Evolutionary conservation across 2,329 filamentous ascomycete species (phyloP).

Genomic region (Orbilia brochopaga): DNA sequence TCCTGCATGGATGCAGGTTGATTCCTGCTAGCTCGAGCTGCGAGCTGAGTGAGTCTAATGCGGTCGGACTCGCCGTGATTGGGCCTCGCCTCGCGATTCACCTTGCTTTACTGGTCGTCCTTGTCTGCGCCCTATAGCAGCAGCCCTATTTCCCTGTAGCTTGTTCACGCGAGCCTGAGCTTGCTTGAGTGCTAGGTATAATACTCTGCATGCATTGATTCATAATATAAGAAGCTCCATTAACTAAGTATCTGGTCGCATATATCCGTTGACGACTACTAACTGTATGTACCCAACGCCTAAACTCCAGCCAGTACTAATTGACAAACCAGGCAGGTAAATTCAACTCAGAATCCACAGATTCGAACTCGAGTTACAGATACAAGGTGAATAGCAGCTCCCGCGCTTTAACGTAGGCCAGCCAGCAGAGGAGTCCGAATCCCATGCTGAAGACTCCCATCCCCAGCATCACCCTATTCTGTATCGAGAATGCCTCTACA

Average conservation of each 20-base stretch:
- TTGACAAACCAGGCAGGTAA: not conserved
- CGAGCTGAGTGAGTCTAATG: not conserved
- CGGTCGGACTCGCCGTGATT: conserved; percentile 2
- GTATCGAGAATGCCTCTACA: conserved; percentile 46
- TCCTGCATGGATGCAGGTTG: not conserved
- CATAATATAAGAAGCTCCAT: too few relatives aligned
- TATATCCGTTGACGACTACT: too few relatives aligned
- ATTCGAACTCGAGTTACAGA: not conserved
- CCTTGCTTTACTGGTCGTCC: too few relatives aligned
- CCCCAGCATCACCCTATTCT: conserved; percentile 48
- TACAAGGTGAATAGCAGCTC: conserved; percentile 14
- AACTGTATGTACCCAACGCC: too few relatives aligned
- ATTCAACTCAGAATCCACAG: not conserved
- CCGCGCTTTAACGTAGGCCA: conserved; percentile 41
- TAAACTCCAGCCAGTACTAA: not conserved
- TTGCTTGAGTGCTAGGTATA: too few relatives aligned
- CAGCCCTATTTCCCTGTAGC: too few relatives aligned
- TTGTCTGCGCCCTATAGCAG: too few relatives aligned
- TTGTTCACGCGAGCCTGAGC: too few relatives aligned
- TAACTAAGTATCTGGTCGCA: too few relatives aligned
- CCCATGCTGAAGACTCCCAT: conserved; percentile 42
- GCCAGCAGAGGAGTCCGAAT: conserved; percentile 44
- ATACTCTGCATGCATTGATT: too few relatives aligned
- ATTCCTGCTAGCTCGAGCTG: not conserved
- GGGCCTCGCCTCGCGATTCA: not conserved